Conservation (phyloP, 192 early-diverging fungal species). For the Rhizoclosmatium globosum region DNA sequence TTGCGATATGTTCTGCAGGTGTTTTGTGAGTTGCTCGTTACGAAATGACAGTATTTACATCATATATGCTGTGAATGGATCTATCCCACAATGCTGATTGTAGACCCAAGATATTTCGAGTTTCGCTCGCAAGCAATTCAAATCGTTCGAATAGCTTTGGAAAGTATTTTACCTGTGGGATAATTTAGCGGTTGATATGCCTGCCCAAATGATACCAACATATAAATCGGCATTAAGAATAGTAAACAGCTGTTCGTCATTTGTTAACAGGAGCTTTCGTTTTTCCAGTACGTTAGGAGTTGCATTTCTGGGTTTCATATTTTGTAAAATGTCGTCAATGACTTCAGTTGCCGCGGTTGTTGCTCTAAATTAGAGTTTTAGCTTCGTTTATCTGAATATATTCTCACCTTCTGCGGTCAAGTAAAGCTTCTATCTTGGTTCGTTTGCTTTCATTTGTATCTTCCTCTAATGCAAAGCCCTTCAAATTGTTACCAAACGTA, state of each 20-base stretch:
- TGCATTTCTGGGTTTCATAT: constrained; percentile 27
- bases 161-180: constrained; percentile 15
- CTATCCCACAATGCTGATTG: constrained; percentile 33
- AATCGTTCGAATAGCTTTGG: constrained; percentile 28
- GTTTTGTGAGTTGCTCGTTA: background rate
- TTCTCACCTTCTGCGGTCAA: constrained; percentile 40
- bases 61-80: constrained; percentile 18
- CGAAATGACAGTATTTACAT: background rate
- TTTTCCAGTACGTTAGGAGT: constrained; percentile 8
- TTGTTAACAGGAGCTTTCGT: constrained; percentile 12
- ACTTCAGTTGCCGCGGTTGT: constrained; percentile 44
- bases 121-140: constrained; percentile 14
- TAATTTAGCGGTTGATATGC: background rate
- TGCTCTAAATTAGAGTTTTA: constrained; percentile 37
- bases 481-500: background rate
- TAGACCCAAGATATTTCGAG: background rate
- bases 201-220: constrained; percentile 12
- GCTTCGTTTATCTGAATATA: background rate
- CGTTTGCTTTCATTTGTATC: constrained; percentile 46
- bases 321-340: constrained; percentile 32
- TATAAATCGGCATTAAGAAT: constrained; percentile 37
- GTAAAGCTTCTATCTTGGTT: constrained; percentile 33
- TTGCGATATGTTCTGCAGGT: constrained; percentile 9
- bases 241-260: constrained; percentile 44
- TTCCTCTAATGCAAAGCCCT: constrained; percentile 56